A percentile compares a stretch with the other conserved stretches of the same genome.
Evolutionary conservation across 306 rosid species (phyloP).

Genomic region (Citrullus colocynthis): DNA sequence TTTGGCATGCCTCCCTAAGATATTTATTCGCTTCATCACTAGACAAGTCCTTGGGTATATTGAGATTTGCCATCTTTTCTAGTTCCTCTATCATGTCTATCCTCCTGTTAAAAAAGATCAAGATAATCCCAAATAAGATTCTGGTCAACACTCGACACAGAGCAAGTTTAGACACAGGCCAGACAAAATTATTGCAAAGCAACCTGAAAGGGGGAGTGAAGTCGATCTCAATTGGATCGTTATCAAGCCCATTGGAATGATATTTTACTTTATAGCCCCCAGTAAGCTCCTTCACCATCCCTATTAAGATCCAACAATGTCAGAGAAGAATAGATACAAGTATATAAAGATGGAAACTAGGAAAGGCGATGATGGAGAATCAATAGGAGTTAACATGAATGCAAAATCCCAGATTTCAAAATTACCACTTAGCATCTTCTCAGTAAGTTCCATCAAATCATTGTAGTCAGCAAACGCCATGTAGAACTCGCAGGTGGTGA

Average conservation of each 20-base stretch:
- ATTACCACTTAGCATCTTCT: slow-evolving; percentile 77
- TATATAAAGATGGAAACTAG: slow-evolving; percentile 3
- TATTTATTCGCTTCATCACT: slow-evolving; percentile 69
- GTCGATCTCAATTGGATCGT: slow-evolving; percentile 45
- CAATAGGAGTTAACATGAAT: slow-evolving; percentile 5
- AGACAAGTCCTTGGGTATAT: slow-evolving; percentile 65
- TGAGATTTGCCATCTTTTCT: slow-evolving; percentile 62
- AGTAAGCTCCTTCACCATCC: slow-evolving; percentile 79
- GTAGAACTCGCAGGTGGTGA: slow-evolving; percentile 92
- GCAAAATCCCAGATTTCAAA: neutral
- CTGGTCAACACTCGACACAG: neutral
- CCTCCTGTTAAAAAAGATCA: slow-evolving; percentile 36
- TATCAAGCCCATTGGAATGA: slow-evolving; percentile 66
- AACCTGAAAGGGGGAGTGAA: slow-evolving; percentile 48
- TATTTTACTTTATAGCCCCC: slow-evolving; percentile 72
- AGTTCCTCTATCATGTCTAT: slow-evolving; percentile 84
- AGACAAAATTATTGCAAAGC: slow-evolving; percentile 3
- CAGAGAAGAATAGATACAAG: slow-evolving; percentile 9
- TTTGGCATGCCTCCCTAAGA: slow-evolving; percentile 57
- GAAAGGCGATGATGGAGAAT: neutral
- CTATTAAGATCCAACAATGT: slow-evolving; percentile 25
- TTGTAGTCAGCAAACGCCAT: slow-evolving; percentile 84
- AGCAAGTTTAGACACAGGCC: neutral
- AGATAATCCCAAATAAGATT: slow-evolving; percentile 10
- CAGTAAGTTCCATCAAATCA: slow-evolving; percentile 78